phyloP scores from a whole-genome alignment of 2,329 filamentous ascomycete genomes.

The Lithohypha guttulata region DNA sequence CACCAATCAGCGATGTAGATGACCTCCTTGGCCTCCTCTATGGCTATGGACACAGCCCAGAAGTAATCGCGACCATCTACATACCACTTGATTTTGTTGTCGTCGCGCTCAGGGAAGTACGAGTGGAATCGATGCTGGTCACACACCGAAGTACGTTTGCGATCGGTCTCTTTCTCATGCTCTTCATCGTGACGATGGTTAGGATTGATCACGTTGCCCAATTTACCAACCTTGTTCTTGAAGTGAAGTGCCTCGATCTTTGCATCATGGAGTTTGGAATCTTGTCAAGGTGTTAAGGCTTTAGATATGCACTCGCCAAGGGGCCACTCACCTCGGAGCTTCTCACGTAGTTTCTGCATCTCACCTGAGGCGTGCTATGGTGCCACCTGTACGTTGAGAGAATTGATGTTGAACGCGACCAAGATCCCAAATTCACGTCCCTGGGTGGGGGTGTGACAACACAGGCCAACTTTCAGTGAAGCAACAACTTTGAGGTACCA shows the following conservation, averaged over 20 bases:
- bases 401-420: no score
- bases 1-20: constrained; percentile 98
- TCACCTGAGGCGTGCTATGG: no score
- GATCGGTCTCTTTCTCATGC: constrained; percentile 75
- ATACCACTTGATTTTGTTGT: constrained; percentile 91
- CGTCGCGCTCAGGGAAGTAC: constrained; percentile 76
- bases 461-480: no score
- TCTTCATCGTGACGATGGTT: constrained; percentile 91
- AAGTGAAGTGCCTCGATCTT: constrained; percentile 46
- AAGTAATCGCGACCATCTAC: constrained; percentile 93
- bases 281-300: constrained; percentile 17
- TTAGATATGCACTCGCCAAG: not conserved
- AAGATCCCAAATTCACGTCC: no score
- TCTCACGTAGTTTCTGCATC: constrained; percentile 20
- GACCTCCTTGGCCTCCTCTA: constrained; percentile 81
- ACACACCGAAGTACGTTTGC: constrained; percentile 61
- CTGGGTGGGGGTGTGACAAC: no score
- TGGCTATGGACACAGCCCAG: constrained; percentile 79
- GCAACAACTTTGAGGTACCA: no score
- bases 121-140: constrained; percentile 76
- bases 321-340: constrained; percentile 17
- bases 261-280: constrained; percentile 29
- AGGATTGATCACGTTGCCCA: constrained; percentile 61
- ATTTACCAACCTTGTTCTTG: constrained; percentile 54
- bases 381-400: no score